Percentiles rank a stretch among this genome's conserved stretches.
Conservation (phyloP, 306 rosid species). For the Gillenia trifoliata region DNA sequence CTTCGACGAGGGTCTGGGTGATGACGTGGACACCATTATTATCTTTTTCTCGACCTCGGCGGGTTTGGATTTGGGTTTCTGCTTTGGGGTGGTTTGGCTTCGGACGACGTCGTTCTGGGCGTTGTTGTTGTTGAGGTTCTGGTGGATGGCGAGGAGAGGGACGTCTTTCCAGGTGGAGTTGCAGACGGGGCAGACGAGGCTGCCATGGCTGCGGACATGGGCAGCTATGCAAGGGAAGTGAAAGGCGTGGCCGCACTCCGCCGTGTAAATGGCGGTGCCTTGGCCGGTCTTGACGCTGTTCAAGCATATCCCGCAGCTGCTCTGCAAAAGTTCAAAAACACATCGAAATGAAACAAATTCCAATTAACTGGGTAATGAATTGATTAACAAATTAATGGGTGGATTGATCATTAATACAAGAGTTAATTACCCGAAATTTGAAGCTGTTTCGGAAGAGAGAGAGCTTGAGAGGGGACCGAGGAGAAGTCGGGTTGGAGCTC, state of each 20-base stretch:
- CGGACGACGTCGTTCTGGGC: not conserved
- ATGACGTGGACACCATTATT: not conserved
- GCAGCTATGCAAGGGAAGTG: conserved; percentile 89
- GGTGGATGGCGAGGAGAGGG: conserved; percentile 68
- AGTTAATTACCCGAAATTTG: conserved; percentile 64
- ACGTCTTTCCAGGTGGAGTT: conserved; percentile 81
- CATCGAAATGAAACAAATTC: not conserved
- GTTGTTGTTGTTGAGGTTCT: conserved; percentile 23
- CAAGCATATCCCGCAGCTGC: conserved; percentile 92
- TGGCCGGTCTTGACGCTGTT: conserved; percentile 90
- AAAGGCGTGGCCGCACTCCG: conserved; percentile 87
- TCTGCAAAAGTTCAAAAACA: conserved; percentile 35
- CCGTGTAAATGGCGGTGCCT: conserved; percentile 96
- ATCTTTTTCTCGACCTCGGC: conserved; percentile 18
- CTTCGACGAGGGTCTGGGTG: conserved; percentile 23
- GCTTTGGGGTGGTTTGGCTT: not conserved
- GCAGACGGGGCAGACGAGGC: conserved; percentile 84
- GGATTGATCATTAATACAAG: not conserved
- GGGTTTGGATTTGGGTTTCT: not conserved
- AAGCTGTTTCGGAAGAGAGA: conserved; percentile 93
- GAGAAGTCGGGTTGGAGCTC: conserved; percentile 76
- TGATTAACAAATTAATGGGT: not conserved
- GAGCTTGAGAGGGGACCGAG: conserved; percentile 81
- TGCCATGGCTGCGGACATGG: conserved; percentile 59
- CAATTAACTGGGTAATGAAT: not conserved